Conservation (phyloP, 1,284 basidiomycete species). For the Somion occarium region DNA sequence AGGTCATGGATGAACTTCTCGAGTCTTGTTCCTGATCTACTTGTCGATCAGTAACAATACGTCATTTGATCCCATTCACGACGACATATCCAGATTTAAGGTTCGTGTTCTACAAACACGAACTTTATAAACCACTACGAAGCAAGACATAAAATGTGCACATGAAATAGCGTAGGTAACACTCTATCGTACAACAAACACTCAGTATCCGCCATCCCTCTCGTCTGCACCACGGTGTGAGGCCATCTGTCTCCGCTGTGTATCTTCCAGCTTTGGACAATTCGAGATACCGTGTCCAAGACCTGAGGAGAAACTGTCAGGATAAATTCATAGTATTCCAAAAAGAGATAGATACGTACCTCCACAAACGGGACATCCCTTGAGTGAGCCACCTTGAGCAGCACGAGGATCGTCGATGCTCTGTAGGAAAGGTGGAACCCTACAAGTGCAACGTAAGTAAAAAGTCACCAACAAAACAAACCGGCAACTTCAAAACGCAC, state of each 20-base stretch:
- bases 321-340: neutral
- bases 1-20: neutral
- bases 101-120: too few relatives aligned
- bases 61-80: neutral
- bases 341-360: conserved; percentile 41
- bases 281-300: conserved; percentile 91
- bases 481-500: conserved; percentile 36
- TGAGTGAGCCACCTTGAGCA: conserved; percentile 69
- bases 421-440: conserved; percentile 93
- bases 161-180: neutral
- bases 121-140: too few relatives aligned
- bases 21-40: neutral
- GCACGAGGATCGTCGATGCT: conserved; percentile 91
- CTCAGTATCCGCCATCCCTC: conserved; percentile 51
- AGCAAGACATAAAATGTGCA: too few relatives aligned
- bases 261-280: conserved; percentile 96
- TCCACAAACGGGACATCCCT: conserved; percentile 95
- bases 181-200: neutral
- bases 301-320: conserved; percentile 37
- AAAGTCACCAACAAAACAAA: conserved; percentile 3
- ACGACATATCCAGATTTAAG: neutral
- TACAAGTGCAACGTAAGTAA: conserved; percentile 36
- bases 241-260: conserved; percentile 83
- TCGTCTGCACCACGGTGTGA: conserved; percentile 64
- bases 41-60: neutral